phyloP scores from a whole-genome alignment of 2,329 filamentous ascomycete genomes.

The Amauroascus niger region DNA sequence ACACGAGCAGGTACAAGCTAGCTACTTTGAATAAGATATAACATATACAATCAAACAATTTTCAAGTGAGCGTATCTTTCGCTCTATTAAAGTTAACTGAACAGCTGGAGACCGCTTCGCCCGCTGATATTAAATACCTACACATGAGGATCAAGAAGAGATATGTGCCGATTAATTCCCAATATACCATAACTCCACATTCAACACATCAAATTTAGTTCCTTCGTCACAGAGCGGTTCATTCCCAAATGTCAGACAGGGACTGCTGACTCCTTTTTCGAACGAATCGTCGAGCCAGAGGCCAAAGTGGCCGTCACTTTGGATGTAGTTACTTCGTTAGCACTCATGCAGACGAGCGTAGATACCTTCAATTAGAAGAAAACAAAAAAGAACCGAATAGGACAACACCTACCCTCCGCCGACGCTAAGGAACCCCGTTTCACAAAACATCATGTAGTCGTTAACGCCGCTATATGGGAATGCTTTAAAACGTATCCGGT shows the following conservation, averaged over 20 bases:
- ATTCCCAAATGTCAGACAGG: slow-evolving; percentile 88
- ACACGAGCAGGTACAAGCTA: too few species aligned
- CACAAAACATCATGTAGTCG: slow-evolving; percentile 93
- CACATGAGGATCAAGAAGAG: background rate
- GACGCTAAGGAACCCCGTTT: slow-evolving; percentile 71
- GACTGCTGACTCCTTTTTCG: slow-evolving; percentile 70
- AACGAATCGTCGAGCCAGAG: slow-evolving; percentile 85
- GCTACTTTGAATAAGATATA: too few species aligned
- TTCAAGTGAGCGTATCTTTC: too few species aligned
- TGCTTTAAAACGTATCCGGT: slow-evolving; percentile 85
- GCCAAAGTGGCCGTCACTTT: slow-evolving; percentile 71
- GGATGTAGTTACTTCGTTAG: background rate
- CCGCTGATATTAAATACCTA: too few species aligned
- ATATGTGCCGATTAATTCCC: slow-evolving; percentile 39
- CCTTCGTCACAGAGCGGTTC: slow-evolving; percentile 89
- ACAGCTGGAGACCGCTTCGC: too few species aligned
- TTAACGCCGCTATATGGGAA: slow-evolving; percentile 95
- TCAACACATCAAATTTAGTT: slow-evolving; percentile 79
- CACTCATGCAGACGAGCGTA: too few species aligned
- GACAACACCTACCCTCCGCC: slow-evolving; percentile 56
- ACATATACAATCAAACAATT: too few species aligned
- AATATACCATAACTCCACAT: slow-evolving; percentile 88
- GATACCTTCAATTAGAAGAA: background rate
- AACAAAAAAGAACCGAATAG: background rate
- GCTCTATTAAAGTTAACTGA: too few species aligned